Conservation (phyloP, 2,329 filamentous ascomycete genomes). For the Nigrograna mackinnonii region DNA sequence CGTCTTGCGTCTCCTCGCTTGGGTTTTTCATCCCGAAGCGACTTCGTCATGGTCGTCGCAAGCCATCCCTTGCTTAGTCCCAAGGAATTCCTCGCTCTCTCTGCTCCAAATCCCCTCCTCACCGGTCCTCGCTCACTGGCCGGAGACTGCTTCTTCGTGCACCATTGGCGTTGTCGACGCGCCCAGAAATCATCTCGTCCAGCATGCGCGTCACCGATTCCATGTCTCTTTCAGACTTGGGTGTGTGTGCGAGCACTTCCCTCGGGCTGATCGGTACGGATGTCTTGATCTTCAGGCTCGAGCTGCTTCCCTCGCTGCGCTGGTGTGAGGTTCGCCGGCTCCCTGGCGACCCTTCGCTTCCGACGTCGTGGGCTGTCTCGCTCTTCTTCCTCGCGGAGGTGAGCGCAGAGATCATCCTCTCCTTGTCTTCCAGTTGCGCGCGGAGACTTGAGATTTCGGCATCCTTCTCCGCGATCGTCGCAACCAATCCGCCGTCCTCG, state of each 20-base stretch:
- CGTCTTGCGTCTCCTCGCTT: no score
- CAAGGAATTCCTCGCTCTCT: conserved; percentile 4
- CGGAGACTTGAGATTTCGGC: conserved; percentile 90
- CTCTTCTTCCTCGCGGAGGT: conserved; percentile 83
- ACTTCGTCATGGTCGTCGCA: conserved; percentile 10
- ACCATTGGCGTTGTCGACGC: conserved; percentile 71
- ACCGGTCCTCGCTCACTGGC: conserved; percentile 15
- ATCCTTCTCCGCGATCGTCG: conserved; percentile 83
- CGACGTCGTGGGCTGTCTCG: conserved; percentile 70
- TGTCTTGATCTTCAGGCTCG: conserved; percentile 24
- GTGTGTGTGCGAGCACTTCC: conserved; percentile 15
- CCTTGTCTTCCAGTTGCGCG: conserved; percentile 88
- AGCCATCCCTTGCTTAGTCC: conserved; percentile 15
- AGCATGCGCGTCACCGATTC: conserved; percentile 93
- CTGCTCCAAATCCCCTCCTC: not conserved
- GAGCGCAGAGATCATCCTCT: conserved; percentile 87
- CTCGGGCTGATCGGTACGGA: conserved; percentile 20
- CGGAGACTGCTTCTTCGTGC: conserved; percentile 44
- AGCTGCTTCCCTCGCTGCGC: conserved; percentile 31
- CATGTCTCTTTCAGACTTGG: conserved; percentile 63
- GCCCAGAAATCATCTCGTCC: conserved; percentile 94
- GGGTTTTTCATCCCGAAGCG: no score
- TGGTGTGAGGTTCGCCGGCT: conserved; percentile 39
- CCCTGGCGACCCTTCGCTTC: conserved; percentile 37
- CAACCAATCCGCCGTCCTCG: conserved; percentile 76